Conservation (phyloP, 805 yeast genomes). For the Wickerhamomyces subpelliculosus region DNA sequence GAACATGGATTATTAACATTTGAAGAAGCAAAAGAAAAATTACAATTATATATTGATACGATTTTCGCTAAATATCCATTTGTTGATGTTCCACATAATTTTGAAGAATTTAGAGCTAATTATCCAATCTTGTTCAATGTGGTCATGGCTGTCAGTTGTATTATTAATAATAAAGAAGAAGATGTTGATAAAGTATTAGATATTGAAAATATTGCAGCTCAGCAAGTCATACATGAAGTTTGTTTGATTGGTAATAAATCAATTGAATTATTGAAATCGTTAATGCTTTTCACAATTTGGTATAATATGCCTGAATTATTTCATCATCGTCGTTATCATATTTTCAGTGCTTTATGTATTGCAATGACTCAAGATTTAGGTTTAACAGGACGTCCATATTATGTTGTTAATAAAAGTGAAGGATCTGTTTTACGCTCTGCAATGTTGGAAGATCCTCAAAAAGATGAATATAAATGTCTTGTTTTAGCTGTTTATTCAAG, state of each 20-base stretch:
- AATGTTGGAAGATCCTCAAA: slow-evolving; percentile 29
- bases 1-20: slow-evolving; percentile 48
- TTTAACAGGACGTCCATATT: slow-evolving; percentile 46
- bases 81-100: slow-evolving; percentile 41
- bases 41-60: slow-evolving; percentile 40
- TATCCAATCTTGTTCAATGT: slow-evolving; percentile 60
- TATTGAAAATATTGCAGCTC: slow-evolving; percentile 47
- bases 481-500: slow-evolving; percentile 54
- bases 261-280: slow-evolving; percentile 56
- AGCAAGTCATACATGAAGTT: slow-evolving; percentile 48
- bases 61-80: slow-evolving; percentile 49
- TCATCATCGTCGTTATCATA: slow-evolving; percentile 70
- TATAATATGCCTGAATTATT: slow-evolving; percentile 80
- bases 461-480: slow-evolving; percentile 41
- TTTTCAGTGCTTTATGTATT: slow-evolving; percentile 58
- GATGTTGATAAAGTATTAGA: slow-evolving; percentile 36
- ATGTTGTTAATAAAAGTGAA: slow-evolving; percentile 33
- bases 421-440: slow-evolving; percentile 35
- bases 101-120: slow-evolving; percentile 39
- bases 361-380: slow-evolving; percentile 74
- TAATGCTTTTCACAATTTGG: slow-evolving; percentile 64
- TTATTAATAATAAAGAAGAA: slow-evolving; percentile 25
- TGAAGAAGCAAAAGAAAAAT: slow-evolving; percentile 52
- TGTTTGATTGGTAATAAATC: slow-evolving; percentile 66
- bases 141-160: slow-evolving; percentile 55